Evolutionary conservation across 2,329 filamentous ascomycete genomes (phyloP), one percentile per base, ranked within the genome.

Genomic region (Penicillium expansum): DNA sequence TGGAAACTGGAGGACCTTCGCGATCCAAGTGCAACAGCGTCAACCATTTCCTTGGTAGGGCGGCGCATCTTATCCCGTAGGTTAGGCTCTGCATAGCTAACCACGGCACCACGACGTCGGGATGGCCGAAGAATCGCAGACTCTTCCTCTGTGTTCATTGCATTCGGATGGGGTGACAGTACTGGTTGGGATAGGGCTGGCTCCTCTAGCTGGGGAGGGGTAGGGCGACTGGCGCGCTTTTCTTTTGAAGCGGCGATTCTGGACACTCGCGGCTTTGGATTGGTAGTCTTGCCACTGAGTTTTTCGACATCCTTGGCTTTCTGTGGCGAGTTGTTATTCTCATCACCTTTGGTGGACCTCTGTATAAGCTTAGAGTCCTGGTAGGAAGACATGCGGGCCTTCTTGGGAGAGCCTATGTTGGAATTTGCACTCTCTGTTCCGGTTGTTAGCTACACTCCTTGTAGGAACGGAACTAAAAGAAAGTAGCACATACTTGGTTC

Each of bases 71-170:
- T 94, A 69, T 87, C 88, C 60, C 88, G 83, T 41, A 94, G 78
- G 67, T 89, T 93, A 1, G 90, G 90, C 71, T 93, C 89, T 11
- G 89, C 88, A 71, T 94, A 94, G 76, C 89, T 93, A 59, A 94
- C 83, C 48, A 86, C 81, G 11, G 84, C 77, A 65, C 88, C 81
- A 47, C 85, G 84, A 62, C 90, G 83, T 62, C 90, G 80, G 64
- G 86, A 88, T 22, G 84, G 83, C 43, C 90, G 82, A 29, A 37
- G 82, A 29, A 37, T 42, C 13, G 30, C 55, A 13, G 61, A 49
- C 7, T 58, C 61, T 43, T 55, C 56, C 29, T 58, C 52, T 2
- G 56, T 55, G 5, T 42, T 56, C 54, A n/a, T 52, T 59, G 35
- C 60, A 58, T 37, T 50, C 53, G 29, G 50, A 33, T 11, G 48